A percentile compares a stretch with the other conserved stretches of the same genome.
Evolutionary conservation across 2,329 filamentous ascomycete genomes (phyloP).

Genomic region (Rhinocladiella similis): DNA sequence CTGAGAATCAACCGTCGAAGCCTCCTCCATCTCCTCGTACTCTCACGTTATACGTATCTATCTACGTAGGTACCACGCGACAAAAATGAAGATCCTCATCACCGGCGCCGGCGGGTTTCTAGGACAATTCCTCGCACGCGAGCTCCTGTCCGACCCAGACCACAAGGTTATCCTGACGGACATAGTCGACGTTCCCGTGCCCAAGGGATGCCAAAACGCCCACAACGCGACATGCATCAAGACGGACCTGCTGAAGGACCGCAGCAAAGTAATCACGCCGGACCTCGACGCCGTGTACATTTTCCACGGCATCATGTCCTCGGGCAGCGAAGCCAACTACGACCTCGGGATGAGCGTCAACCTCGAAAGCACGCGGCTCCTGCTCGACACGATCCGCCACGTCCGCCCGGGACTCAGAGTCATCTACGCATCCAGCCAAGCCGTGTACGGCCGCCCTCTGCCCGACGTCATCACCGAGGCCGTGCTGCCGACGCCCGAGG

Average conservation of each 20-base stretch:
- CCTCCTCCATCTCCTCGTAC: neutral
- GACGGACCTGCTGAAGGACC: conserved; percentile 55
- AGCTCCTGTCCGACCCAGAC: conserved; percentile 52
- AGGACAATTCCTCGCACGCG: conserved; percentile 60
- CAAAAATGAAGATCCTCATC: conserved; percentile 56
- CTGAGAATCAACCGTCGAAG: neutral
- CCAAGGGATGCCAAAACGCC: conserved; percentile 49
- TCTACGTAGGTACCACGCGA: too few relatives aligned
- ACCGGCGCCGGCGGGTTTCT: conserved; percentile 67
- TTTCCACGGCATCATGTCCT: conserved; percentile 69
- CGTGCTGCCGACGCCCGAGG: conserved; percentile 59
- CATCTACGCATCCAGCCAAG: conserved; percentile 63
- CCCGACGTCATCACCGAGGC: conserved; percentile 53
- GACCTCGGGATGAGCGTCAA: conserved; percentile 62
- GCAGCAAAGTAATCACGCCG: conserved; percentile 35
- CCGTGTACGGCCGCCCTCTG: conserved; percentile 62
- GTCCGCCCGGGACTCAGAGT: conserved; percentile 57
- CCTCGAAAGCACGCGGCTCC: conserved; percentile 57
- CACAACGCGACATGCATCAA: conserved; percentile 52
- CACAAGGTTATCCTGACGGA: conserved; percentile 58
- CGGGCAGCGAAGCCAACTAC: conserved; percentile 62
- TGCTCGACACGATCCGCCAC: conserved; percentile 55
- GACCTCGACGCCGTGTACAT: conserved; percentile 58
- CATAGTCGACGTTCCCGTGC: conserved; percentile 54
- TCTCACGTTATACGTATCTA: neutral